Base-by-base conservation (phyloP, 441 rosid species). In the Sinapis alba region DNA sequence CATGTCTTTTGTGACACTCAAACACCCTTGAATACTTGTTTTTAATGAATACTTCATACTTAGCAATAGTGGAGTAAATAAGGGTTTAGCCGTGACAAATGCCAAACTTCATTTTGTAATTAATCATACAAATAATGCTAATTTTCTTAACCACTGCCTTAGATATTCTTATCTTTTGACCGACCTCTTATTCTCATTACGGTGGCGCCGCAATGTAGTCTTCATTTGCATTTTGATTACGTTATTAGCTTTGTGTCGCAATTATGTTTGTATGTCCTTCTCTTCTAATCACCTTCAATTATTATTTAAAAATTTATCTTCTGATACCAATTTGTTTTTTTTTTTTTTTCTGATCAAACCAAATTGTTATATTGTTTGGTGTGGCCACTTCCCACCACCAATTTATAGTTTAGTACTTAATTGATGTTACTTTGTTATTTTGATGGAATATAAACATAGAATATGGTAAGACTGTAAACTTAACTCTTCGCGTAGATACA, bases 191-290 rank as follows among this genome's bases (percentile, higher is more conserved):
- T 51, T 50, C 58, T 68, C 69, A 61, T 53, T 36, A 51, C 7
- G 30, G 72, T 71, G 62, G 56, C 76, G 80, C 80, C 80, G 76
- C 63, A 77, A 71, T 59, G 32, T 47, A 36, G 61, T 65, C 30
- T 18, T 65, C 41, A 7, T 65, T 47, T 47, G 62, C 68, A 77
- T 65, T 50, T 65, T 77, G 68, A 18, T 71, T 65, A 65, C 76
- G 71, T 58, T 77, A 65, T 9, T 51, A 77, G 63, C 60, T 36
- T 70, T 47, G 53, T 64, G 50, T 54, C 75, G 4, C 66, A 63
- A 45, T 75, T 75, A 61, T 75, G 63, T 51, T 10, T 36, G 26
- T 16, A 60, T 50, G 62, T 60, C 63, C 62, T 58, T 59, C 41
- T 24, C 62, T 68, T 67, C 62, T 32, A 61, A 59, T 13, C 65